Percentiles rank a stretch among this genome's conserved stretches.
These are phyloP conservation scores for Isatis tinctoria DNA, from an alignment of 345 rosid genomes.

Conservation along the genomic window DNA sequence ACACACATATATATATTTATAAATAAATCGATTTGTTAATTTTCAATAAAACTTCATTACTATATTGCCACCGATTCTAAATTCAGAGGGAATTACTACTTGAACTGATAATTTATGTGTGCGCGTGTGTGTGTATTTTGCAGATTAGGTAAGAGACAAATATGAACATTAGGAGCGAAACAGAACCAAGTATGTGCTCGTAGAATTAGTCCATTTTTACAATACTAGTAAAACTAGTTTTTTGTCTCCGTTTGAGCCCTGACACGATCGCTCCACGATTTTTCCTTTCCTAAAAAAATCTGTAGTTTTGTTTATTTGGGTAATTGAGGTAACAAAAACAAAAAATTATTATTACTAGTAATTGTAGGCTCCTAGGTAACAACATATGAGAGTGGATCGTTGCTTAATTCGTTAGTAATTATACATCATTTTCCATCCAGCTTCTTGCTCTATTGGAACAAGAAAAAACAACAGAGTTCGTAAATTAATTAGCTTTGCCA, in stretches of 20 bases:
- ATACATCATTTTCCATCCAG: not conserved
- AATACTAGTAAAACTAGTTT: conserved; percentile 5
- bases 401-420: not conserved
- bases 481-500: not conserved
- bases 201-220: conserved; percentile 9
- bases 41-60: no score
- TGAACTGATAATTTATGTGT: not conserved
- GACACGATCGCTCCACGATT: not conserved
- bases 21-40: no score
- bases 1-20: no score
- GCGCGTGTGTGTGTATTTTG: not conserved
- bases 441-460: not conserved
- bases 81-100: not conserved
- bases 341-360: not conserved
- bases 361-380: not conserved
- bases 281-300: not conserved
- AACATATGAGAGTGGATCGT: not conserved
- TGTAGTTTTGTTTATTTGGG: not conserved
- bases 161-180: conserved; percentile 14
- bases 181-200: not conserved
- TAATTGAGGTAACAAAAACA: not conserved
- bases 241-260: conserved; percentile 12
- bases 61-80: not conserved
- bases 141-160: conserved; percentile 12
- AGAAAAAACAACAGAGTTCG: not conserved